Base-by-base conservation (phyloP, 2,329 filamentous ascomycete genomes). In the Cyclaneusma minus region DNA sequence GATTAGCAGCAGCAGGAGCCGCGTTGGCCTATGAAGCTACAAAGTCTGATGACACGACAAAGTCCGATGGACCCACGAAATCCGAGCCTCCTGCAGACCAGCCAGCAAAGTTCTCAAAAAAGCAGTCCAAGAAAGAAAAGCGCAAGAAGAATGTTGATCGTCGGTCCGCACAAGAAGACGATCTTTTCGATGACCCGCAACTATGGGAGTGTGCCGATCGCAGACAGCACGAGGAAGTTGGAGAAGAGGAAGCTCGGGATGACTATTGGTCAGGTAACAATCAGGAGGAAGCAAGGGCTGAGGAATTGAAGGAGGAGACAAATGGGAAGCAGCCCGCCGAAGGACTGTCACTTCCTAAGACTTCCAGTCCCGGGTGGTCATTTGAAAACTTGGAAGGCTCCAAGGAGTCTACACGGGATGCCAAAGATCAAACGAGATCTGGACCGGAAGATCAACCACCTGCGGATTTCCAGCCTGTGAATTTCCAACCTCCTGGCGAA, bases 171-270 rank as follows among this genome's bases (percentile, higher is more conserved):
- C 42, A 41, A 25, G 50, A 52, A 9, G 55, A 61, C 22, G 55
- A 60, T 35, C 39, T 56, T 16, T 56, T 60, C 40, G 54, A 62
- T 33, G 53, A 60, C 35, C 44, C 53, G 26, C 44, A 49, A 10
- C 40, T 59, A 14, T 58, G 55, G 56, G 54, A 62, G 37, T 52
- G 51, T 13, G 48, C 49, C 8, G 52, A 60, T 22, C 50, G 49
- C 32, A 56, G 49, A 32, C 34, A 34, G 6, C 19, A 51, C 10
- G 37, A 44, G 24, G 43, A 41, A 21, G 35, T n/a, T n/a, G n/a
- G n/a, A 17, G 18, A 28, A 22, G 13, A 22, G 3, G 4, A 23
- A 20, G 18, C 5, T 6, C 18, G 19, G n/a, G 20, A 28, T 26
- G 43, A 41, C 16, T 53, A 49, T 22, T 50, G 44, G 50, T 47